Evolutionary conservation across 2,329 filamentous ascomycete genomes (phyloP).

Genomic region (Trichophyton schoenleinii): DNA sequence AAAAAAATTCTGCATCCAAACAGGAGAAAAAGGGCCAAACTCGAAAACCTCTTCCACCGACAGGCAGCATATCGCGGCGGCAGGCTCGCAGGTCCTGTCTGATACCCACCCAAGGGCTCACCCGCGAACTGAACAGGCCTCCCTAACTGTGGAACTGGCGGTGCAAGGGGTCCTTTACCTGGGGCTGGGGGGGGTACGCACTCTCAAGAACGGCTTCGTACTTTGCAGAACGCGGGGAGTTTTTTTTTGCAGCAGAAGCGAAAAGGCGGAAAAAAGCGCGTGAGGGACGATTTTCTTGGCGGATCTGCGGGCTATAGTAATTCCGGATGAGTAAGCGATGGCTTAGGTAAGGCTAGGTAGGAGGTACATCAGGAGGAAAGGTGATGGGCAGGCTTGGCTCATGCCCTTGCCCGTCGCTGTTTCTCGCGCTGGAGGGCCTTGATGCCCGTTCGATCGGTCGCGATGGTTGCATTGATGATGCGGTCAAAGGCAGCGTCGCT

Average conservation of each 20-base stretch:
- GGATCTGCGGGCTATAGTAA: background rate
- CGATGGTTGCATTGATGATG: constrained; percentile 80
- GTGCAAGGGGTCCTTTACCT: background rate
- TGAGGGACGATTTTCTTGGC: background rate
- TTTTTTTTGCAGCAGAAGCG: background rate
- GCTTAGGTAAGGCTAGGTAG: background rate
- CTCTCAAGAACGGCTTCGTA: constrained; percentile 15
- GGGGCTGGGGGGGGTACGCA: constrained; percentile 5
- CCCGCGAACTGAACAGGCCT: background rate
- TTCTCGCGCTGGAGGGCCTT: constrained; percentile 47
- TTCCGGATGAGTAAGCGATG: background rate
- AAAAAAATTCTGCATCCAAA: background rate
- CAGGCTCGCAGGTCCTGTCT: too few relatives aligned
- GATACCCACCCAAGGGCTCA: too few relatives aligned
- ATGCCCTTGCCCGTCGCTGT: constrained; percentile 1
- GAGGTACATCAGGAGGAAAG: too few relatives aligned
- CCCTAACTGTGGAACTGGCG: background rate
- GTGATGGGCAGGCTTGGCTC: background rate
- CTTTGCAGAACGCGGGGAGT: constrained; percentile 14
- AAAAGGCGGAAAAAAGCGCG: constrained; percentile 4
- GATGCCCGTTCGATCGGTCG: constrained; percentile 74
- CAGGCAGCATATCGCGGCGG: background rate
- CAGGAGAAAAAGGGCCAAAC: background rate
- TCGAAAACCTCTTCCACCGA: background rate
- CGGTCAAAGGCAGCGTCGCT: constrained; percentile 69